Conservation (phyloP, 768 basidiomycete species). For the Agaricus subrufescens region DNA sequence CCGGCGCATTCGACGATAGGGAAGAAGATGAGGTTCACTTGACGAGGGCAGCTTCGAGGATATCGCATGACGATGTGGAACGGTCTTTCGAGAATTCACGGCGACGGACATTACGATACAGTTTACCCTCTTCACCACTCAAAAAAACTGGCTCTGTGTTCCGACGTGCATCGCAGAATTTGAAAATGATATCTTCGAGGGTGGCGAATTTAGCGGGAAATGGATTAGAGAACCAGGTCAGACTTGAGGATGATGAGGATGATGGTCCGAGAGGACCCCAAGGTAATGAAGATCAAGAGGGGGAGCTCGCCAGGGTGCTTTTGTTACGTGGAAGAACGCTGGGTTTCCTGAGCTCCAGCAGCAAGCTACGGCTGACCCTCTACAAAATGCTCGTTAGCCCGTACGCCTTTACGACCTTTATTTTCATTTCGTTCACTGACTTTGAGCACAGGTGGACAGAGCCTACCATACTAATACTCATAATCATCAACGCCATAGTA, state of each 20-base stretch:
- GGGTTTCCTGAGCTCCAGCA: slow-evolving; percentile 69
- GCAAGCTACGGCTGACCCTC: slow-evolving; percentile 54
- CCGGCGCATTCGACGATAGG: slow-evolving; percentile 16
- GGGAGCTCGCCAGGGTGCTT: slow-evolving; percentile 36
- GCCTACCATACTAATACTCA: slow-evolving; percentile 75
- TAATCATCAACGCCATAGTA: slow-evolving; percentile 78
- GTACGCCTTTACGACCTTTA: slow-evolving; percentile 40
- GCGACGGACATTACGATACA: slow-evolving; percentile 48
- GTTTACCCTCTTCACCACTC: slow-evolving; percentile 49
- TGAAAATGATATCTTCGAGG: slow-evolving; percentile 65
- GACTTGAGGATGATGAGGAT: slow-evolving; percentile 46
- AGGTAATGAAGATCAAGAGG: slow-evolving; percentile 26
- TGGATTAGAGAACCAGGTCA: slow-evolving; percentile 55
- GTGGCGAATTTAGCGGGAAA: slow-evolving; percentile 76
- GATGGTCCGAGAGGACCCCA: slow-evolving; percentile 31
- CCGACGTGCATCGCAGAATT: slow-evolving; percentile 48
- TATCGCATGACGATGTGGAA: slow-evolving; percentile 44
- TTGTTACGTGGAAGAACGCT: slow-evolving; percentile 77
- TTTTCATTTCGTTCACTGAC: not conserved
- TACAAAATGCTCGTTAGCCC: slow-evolving; percentile 65
- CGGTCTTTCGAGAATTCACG: slow-evolving; percentile 14
- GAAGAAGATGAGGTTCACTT: slow-evolving; percentile 60
- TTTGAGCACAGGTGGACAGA: slow-evolving; percentile 68
- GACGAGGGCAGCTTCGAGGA: slow-evolving; percentile 28
- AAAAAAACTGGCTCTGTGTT: slow-evolving; percentile 58